phyloP scores from a whole-genome alignment of 2,329 filamentous ascomycete genomes.

The Pezicula carpinea region DNA sequence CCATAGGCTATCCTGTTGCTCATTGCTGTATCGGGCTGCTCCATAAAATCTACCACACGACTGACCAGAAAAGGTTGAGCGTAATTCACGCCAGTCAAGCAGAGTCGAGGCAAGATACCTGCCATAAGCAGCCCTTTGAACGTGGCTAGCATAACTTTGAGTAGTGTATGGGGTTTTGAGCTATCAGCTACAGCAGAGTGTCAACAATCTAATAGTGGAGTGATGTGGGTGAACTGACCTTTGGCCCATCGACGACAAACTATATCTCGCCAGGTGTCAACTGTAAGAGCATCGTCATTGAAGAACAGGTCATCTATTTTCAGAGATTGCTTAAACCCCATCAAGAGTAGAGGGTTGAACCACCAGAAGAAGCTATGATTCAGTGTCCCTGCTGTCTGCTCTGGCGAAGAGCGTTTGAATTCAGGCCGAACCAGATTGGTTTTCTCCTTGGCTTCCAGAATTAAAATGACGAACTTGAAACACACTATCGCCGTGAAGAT shows the following conservation, averaged over 20 bases:
- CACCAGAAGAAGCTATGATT: slow-evolving; percentile 27
- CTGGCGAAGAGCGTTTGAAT: slow-evolving; percentile 5
- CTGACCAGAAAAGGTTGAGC: slow-evolving; percentile 40
- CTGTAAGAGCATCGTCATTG: slow-evolving; percentile 2
- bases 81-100: slow-evolving; percentile 6
- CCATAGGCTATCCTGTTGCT: slow-evolving; percentile 29
- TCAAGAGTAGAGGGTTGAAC: slow-evolving; percentile 27
- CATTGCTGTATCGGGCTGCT: slow-evolving; percentile 19
- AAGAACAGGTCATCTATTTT: slow-evolving; percentile 19
- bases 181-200: background rate
- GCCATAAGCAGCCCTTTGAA: background rate
- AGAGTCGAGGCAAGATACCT: slow-evolving; percentile 3
- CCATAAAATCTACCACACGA: slow-evolving; percentile 29
- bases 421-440: background rate
- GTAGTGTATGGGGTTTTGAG: background rate
- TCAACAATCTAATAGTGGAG: background rate
- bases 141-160: background rate
- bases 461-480: slow-evolving; percentile 15
- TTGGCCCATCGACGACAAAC: slow-evolving; percentile 1
- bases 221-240: background rate
- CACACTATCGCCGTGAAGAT: slow-evolving; percentile 13
- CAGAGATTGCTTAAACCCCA: slow-evolving; percentile 22
- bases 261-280: background rate
- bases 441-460: slow-evolving; percentile 20
- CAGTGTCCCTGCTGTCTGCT: slow-evolving; percentile 27